Conservation (phyloP, 768 basidiomycete species). For the Hericium alpestre region DNA sequence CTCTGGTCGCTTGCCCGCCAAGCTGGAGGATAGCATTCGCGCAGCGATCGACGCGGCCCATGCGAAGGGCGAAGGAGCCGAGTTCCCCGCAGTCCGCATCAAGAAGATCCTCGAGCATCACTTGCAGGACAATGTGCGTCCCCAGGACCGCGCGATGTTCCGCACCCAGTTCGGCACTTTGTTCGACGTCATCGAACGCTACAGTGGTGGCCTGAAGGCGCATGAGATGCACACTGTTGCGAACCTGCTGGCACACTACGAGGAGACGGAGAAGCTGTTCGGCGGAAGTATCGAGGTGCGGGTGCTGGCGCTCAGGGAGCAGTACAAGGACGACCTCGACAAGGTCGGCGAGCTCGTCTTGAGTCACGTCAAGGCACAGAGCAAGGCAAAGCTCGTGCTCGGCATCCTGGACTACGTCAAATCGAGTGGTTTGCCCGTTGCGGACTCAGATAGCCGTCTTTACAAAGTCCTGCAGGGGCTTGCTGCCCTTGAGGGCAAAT, state of each 20-base stretch:
- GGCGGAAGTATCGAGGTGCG: constrained; percentile 91
- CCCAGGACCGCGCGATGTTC: constrained; percentile 75
- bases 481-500: constrained; percentile 82
- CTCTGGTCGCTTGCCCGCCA: constrained; percentile 86
- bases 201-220: constrained; percentile 70
- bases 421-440: constrained; percentile 62
- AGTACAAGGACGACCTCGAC: constrained; percentile 87
- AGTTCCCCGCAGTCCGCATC: constrained; percentile 85
- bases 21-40: constrained; percentile 82
- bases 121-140: constrained; percentile 67
- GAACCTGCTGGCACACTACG: constrained; percentile 66
- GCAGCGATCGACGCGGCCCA: constrained; percentile 67
- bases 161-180: constrained; percentile 60
- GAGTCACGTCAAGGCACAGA: constrained; percentile 91
- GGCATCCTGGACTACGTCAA: constrained; percentile 87
- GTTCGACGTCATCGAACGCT: constrained; percentile 68
- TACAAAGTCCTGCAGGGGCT: constrained; percentile 72
- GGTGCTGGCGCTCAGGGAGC: constrained; percentile 81
- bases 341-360: constrained; percentile 78
- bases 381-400: constrained; percentile 83
- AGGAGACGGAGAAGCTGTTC: constrained; percentile 83
- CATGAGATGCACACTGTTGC: constrained; percentile 80
- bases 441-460: constrained; percentile 62
- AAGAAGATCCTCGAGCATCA: constrained; percentile 82
- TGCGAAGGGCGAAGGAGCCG: constrained; percentile 58